phyloP scores from a whole-genome alignment of 306 rosid genomes.

The Pterocarpus macrocarpus region DNA sequence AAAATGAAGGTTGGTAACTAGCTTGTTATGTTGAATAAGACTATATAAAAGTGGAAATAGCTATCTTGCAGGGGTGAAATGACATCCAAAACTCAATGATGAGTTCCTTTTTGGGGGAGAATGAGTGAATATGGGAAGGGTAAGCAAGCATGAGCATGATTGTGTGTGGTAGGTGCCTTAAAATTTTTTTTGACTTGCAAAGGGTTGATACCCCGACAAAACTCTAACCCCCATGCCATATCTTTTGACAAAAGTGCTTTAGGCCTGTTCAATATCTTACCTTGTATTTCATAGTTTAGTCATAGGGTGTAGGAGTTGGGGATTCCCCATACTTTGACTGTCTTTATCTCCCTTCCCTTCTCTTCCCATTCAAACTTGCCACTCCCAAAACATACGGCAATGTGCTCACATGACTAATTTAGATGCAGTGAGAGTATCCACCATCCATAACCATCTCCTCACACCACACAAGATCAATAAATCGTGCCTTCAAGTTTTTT shows the following conservation, averaged over 20 bases:
- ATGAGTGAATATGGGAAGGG: neutral
- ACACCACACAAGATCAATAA: neutral
- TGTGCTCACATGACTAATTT: slow-evolving; percentile 54
- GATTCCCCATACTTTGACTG: slow-evolving; percentile 54
- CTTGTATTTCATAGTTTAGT: slow-evolving; percentile 7
- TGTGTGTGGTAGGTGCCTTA: slow-evolving; percentile 1
- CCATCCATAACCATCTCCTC: neutral
- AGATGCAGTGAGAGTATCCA: neutral
- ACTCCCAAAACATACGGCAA: slow-evolving; percentile 55
- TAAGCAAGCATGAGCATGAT: neutral
- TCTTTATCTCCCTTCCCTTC: neutral
- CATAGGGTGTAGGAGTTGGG: slow-evolving; percentile 9
- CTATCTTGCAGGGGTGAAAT: neutral
- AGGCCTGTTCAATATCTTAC: neutral
- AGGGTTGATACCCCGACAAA: neutral
- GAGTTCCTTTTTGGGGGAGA: neutral
- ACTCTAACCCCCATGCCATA: slow-evolving; percentile 43
- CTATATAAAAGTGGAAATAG: slow-evolving; percentile 6
- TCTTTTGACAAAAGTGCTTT: slow-evolving; percentile 41
- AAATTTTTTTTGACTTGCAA: neutral
- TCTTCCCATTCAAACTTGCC: slow-evolving; percentile 33
- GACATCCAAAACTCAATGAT: neutral
- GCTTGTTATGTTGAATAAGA: neutral
- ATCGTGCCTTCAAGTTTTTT: too few species aligned
- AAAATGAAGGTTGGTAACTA: too few species aligned